These are phyloP conservation scores for Fusarium penzigii DNA, from an alignment of 2,329 filamentous ascomycete genomes.

Conservation along the genomic window DNA sequence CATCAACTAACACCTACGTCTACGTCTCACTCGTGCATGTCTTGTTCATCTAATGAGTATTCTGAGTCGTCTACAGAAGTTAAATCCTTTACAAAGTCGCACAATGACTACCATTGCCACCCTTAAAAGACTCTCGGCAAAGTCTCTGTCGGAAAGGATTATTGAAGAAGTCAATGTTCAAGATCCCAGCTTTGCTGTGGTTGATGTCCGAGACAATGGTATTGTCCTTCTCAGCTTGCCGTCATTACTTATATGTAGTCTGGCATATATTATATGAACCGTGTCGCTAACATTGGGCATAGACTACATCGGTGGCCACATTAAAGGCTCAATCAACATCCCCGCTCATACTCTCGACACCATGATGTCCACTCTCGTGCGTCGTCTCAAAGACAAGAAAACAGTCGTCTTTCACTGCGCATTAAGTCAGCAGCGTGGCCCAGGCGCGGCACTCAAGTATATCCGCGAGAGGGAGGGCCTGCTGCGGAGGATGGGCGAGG, in stretches of 20 bases:
- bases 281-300: neutral
- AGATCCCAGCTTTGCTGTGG: constrained; percentile 63
- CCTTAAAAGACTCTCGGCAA: constrained; percentile 67
- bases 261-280: neutral
- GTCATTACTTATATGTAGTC: neutral
- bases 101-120: constrained; percentile 58
- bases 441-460: constrained; percentile 80
- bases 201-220: constrained; percentile 90
- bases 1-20: neutral
- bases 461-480: constrained; percentile 65
- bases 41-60: neutral
- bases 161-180: constrained; percentile 47
- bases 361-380: constrained; percentile 78
- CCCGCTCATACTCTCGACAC: constrained; percentile 74
- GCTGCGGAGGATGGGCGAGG: constrained; percentile 34
- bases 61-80: neutral
- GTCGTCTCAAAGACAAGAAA: constrained; percentile 73
- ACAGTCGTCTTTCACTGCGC: constrained; percentile 94
- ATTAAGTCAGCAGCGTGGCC: constrained; percentile 86
- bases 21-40: too few species aligned
- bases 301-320: constrained; percentile 93
- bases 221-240: constrained; percentile 33
- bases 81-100: constrained; percentile 11
- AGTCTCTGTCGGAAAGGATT: constrained; percentile 67
- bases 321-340: constrained; percentile 73